Evolutionary conservation across 164 flowering plant genomes (phyloP).

Genomic region (Vitis labrusca): DNA sequence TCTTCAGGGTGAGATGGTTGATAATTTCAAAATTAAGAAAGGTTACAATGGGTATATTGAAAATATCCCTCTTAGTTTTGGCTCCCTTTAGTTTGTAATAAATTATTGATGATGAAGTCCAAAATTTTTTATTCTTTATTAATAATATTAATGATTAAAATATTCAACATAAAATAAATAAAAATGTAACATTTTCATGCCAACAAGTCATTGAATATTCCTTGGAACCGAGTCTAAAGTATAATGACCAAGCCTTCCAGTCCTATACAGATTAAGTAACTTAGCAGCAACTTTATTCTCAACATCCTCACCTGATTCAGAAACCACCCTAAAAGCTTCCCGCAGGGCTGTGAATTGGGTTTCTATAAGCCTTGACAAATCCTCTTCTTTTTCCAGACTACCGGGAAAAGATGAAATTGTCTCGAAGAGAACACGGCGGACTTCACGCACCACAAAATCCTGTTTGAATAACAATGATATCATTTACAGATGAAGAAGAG

Average conservation of each 20-base stretch:
- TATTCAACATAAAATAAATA: too few species aligned
- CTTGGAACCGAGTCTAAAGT: slow-evolving; percentile 50
- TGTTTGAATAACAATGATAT: slow-evolving; percentile 14
- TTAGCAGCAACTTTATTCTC: slow-evolving; percentile 44
- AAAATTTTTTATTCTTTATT: too few species aligned
- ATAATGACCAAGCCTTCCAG: slow-evolving; percentile 79
- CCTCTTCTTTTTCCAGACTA: slow-evolving; percentile 39
- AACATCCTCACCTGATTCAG: slow-evolving; percentile 34
- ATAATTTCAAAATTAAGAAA: too few species aligned
- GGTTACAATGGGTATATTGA: too few species aligned
- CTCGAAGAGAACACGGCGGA: slow-evolving; percentile 49
- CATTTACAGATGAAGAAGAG: background rate
- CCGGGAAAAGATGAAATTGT: slow-evolving; percentile 54
- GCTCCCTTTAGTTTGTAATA: too few species aligned
- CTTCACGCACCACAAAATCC: slow-evolving; percentile 65
- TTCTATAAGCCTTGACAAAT: slow-evolving; percentile 45
- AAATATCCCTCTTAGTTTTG: too few species aligned
- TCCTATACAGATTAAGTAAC: slow-evolving; percentile 62
- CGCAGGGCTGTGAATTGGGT: slow-evolving; percentile 40
- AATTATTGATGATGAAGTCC: too few species aligned
- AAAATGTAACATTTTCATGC: too few species aligned
- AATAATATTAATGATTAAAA: too few species aligned
- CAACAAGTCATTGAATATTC: background rate
- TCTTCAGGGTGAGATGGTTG: too few species aligned
- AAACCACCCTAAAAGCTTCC: slow-evolving; percentile 43